Conservation (phyloP, 306 rosid genomes). For the Luffa acutangula region DNA sequence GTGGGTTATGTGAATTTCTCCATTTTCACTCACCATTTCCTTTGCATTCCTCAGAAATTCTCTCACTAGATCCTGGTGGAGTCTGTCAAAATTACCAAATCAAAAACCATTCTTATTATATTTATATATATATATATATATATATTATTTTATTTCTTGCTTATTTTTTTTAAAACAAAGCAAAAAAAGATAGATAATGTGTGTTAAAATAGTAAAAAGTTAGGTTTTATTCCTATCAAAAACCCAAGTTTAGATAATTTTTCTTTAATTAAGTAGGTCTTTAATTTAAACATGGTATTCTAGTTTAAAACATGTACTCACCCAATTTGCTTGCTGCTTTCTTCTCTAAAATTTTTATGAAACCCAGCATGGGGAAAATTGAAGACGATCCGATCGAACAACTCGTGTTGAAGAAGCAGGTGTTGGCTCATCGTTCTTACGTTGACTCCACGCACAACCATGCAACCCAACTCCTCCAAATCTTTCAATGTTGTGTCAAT, state of each 20-base stretch:
- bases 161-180: too few species aligned
- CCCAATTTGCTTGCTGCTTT: not conserved
- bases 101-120: too few species aligned
- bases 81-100: slow-evolving; percentile 7
- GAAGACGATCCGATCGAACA: slow-evolving; percentile 15
- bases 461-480: not conserved
- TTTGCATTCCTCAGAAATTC: slow-evolving; percentile 15
- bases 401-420: not conserved
- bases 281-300: too few species aligned
- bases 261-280: too few species aligned
- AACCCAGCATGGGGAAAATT: slow-evolving; percentile 39
- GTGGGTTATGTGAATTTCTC: slow-evolving; percentile 37
- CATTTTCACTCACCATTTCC: slow-evolving; percentile 4
- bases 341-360: not conserved
- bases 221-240: too few species aligned
- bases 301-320: not conserved
- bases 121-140: too few species aligned
- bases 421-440: not conserved
- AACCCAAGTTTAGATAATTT: too few species aligned
- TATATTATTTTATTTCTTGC: too few species aligned
- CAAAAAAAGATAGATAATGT: too few species aligned
- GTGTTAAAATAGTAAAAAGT: too few species aligned
- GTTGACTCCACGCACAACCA: not conserved
- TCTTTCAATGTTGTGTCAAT: not conserved
- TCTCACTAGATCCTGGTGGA: slow-evolving; percentile 18